Evolutionary conservation across 2,329 filamentous ascomycete genomes (phyloP).

Genomic region (Apiospora saccharicola): DNA sequence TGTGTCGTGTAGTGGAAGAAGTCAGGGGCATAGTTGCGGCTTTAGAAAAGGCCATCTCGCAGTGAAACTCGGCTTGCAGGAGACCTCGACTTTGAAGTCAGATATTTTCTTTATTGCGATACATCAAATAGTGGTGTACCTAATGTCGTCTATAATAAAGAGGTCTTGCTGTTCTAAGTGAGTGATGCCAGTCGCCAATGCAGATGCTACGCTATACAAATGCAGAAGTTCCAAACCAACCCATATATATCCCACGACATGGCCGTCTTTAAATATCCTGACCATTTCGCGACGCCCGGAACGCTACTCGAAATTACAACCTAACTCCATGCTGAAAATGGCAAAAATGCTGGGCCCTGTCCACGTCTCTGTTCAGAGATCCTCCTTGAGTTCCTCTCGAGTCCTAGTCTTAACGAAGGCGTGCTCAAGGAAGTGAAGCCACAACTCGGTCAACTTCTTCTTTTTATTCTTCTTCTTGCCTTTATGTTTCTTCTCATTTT

Average conservation of each 20-base stretch:
- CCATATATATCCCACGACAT: not conserved
- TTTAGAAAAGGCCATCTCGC: constrained; percentile 23
- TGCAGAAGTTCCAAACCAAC: not conserved
- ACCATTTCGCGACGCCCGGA: not conserved
- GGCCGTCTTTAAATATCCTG: not conserved
- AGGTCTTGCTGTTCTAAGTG: not conserved
- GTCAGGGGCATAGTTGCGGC: constrained; percentile 28
- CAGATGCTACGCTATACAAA: constrained; percentile 3
- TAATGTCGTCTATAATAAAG: not conserved
- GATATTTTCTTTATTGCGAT: not conserved
- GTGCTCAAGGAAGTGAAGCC: constrained; percentile 78
- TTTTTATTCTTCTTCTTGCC: constrained; percentile 56
- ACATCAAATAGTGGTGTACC: not conserved
- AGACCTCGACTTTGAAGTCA: not conserved
- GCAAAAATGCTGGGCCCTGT: not conserved
- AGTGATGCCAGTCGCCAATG: not conserved
- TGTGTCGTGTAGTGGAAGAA: constrained; percentile 25
- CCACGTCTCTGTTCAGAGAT: constrained; percentile 32
- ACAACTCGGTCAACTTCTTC: constrained; percentile 69
- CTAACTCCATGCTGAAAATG: constrained; percentile 17
- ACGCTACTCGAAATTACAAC: not conserved
- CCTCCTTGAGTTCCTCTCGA: constrained; percentile 67
- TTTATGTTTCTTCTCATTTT: constrained; percentile 42
- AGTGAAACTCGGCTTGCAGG: not conserved
- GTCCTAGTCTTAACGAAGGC: constrained; percentile 81